phyloP scores from a whole-genome alignment of 2,329 filamentous ascomycete genomes.

The Scedosporium apiospermum region DNA sequence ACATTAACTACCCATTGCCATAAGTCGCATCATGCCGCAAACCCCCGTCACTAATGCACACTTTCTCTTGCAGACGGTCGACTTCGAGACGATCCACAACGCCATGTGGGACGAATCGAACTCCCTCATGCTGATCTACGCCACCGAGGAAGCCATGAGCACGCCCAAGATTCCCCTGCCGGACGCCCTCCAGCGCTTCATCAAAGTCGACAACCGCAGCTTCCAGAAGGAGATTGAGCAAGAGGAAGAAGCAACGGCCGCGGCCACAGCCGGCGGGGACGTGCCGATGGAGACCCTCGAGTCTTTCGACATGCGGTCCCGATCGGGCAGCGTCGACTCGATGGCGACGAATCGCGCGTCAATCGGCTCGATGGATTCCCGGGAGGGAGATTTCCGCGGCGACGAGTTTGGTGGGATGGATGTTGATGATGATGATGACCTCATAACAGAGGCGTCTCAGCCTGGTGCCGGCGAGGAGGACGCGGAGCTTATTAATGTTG shows the following conservation, averaged over 20 bases:
- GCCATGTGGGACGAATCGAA: constrained; percentile 39
- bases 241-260: constrained; percentile 15
- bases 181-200: constrained; percentile 32
- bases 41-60: not conserved
- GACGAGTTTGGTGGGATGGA: constrained; percentile 7
- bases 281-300: constrained; percentile 11
- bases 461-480: not conserved
- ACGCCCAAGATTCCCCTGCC: constrained; percentile 26
- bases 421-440: not conserved
- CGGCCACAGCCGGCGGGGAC: constrained; percentile 6
- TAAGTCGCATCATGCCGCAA: no score
- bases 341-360: constrained; percentile 24
- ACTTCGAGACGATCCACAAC: constrained; percentile 32
- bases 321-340: constrained; percentile 22
- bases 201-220: constrained; percentile 39
- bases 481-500: not conserved
- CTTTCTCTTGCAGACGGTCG: constrained; percentile 32
- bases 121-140: constrained; percentile 41
- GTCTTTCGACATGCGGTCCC: not conserved
- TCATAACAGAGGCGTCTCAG: not conserved
- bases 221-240: constrained; percentile 40
- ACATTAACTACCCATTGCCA: no score
- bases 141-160: constrained; percentile 38
- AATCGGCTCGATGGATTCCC: constrained; percentile 12
- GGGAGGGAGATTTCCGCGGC: not conserved